These are phyloP conservation scores for Marasmius oreades DNA, from an alignment of 1,284 basidiomycete genomes.

Conservation along the genomic window DNA sequence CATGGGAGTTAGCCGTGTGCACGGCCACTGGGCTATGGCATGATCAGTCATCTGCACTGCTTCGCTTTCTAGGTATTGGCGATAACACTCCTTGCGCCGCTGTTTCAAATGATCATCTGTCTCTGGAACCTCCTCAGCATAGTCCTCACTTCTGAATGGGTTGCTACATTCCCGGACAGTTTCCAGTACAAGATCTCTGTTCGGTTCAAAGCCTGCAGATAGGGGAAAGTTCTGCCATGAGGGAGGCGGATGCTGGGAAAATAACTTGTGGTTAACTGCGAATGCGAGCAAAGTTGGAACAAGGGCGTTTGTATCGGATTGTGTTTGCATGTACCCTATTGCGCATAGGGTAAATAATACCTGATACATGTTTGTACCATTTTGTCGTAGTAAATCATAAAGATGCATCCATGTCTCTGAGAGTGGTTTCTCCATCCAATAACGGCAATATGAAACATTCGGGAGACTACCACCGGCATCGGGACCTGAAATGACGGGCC, in stretches of 20 bases:
- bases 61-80: background rate
- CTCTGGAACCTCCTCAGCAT: background rate
- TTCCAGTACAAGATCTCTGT: background rate
- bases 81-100: background rate
- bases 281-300: background rate
- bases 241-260: background rate
- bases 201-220: background rate
- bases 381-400: background rate
- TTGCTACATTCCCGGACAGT: background rate
- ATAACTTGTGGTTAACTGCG: background rate
- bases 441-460: background rate
- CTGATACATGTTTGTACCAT: background rate
- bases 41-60: background rate
- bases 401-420: conserved; percentile 4
- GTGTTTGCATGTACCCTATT: background rate
- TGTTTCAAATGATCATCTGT: background rate
- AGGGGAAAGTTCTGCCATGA: background rate
- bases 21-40: background rate
- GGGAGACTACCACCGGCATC: background rate
- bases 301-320: background rate
- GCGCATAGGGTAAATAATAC: conserved; percentile 7
- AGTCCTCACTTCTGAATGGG: background rate
- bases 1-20: too few species aligned
- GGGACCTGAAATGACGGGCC: too few species aligned
- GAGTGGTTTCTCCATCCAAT: background rate